Conservation (phyloP, 2,329 filamentous ascomycete genomes). For the Beauveria medogensis region DNA sequence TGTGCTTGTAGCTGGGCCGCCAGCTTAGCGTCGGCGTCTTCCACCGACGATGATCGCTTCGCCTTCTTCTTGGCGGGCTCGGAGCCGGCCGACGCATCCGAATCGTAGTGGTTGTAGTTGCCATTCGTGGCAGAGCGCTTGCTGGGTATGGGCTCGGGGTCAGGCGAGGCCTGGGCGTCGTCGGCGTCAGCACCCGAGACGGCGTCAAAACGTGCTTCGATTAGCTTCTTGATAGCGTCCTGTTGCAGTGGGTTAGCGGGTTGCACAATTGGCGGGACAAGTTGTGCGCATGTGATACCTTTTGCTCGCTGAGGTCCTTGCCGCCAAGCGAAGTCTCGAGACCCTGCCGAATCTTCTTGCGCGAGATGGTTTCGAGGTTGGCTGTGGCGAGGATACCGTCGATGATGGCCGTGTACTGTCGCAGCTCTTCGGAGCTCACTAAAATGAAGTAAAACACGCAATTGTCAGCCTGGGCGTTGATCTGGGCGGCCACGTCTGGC, state of each 20-base stretch:
- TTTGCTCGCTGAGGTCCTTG: slow-evolving; percentile 51
- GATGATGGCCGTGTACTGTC: slow-evolving; percentile 49
- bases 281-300: slow-evolving; percentile 31
- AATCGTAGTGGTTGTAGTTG: slow-evolving; percentile 32
- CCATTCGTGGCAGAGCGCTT: slow-evolving; percentile 29
- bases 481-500: not conserved
- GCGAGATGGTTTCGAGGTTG: slow-evolving; percentile 54
- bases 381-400: slow-evolving; percentile 50
- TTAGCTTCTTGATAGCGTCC: slow-evolving; percentile 63
- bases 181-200: slow-evolving; percentile 47
- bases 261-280: not conserved
- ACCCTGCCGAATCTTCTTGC: slow-evolving; percentile 53
- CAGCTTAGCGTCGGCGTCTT: slow-evolving; percentile 77
- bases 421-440: slow-evolving; percentile 44
- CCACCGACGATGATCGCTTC: slow-evolving; percentile 48
- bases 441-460: not conserved
- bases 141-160: slow-evolving; percentile 22
- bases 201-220: slow-evolving; percentile 67
- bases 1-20: slow-evolving; percentile 87
- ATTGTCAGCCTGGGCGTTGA: not conserved
- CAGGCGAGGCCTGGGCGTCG: slow-evolving; percentile 30
- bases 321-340: slow-evolving; percentile 47
- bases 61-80: slow-evolving; percentile 57
- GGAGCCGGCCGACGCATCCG: slow-evolving; percentile 37
- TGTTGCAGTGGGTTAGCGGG: slow-evolving; percentile 22